Evolutionary conservation across 352 stramenopile genomes (phyloP), one percentile per base, ranked within the genome.

Genomic region (Pythium apleroticum): DNA sequence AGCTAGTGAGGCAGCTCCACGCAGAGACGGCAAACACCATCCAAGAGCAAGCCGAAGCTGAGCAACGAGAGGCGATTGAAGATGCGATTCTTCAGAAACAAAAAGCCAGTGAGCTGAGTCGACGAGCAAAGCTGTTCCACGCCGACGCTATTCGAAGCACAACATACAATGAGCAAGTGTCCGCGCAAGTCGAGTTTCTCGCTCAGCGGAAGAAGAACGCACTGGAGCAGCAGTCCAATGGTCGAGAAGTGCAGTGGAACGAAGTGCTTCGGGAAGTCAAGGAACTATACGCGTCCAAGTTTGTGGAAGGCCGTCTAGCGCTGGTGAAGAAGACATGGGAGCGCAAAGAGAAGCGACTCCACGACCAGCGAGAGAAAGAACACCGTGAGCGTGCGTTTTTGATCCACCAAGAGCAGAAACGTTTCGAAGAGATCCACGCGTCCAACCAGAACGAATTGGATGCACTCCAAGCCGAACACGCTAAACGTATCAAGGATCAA

Each of bases 291-390:
- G 81, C 80, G 0, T 39, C 53, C 15, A 73, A 83, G n/a, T 91
- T 79, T 45, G 76, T 90, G 1, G 65, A 80, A 25, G 78, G 83
- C 0, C 75, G 82, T 37, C 43, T 93, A 0, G 75, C 82, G 1
- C 54, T 92, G 8, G 71, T 87, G 3, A 76, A 71, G 46, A 93
- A 93, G 45, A 91, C 81, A 0, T 93, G 85, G 85, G 72, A 87
- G 49, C 59, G 85, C 19, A 90, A 90, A 63, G 79, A 78, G 8
- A 77, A 74, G 12, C 79, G 81, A 0, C 62, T 89, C 0, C 57
- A 58, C 0, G 79, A 81, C 9, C 76, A 84, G 25, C 74, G 83
- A 0, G 69, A 71, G 6, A 72, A 75, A 12, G 79, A 78, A 8
- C 71, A 78, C 43, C 69, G 74, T 25, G 77, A 90, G 24, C 73